phyloP scores from a whole-genome alignment of 176 grass and related monocot genomes.

The Cenchrus fungigraminus region DNA sequence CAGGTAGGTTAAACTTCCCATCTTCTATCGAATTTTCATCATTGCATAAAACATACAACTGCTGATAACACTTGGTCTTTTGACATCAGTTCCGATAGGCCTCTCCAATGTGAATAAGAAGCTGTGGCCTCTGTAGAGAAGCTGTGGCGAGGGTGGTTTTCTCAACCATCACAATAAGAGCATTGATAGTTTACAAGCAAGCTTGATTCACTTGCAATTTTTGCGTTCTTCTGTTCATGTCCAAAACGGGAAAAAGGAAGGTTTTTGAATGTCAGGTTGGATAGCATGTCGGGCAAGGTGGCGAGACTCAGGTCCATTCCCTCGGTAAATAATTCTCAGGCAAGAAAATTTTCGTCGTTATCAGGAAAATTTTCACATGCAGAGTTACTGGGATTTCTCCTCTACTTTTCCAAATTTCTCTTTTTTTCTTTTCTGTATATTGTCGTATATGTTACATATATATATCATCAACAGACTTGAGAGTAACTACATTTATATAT shows the following conservation, averaged over 20 bases:
- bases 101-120: constrained; percentile 62
- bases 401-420: constrained; percentile 29
- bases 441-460: constrained; percentile 52
- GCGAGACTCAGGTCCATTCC: constrained; percentile 44
- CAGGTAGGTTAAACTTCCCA: constrained; percentile 35
- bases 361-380: constrained; percentile 35
- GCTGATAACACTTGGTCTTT: constrained; percentile 16
- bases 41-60: not conserved
- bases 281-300: constrained; percentile 26
- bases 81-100: constrained; percentile 50
- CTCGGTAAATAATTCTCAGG: constrained; percentile 54
- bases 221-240: constrained; percentile 56
- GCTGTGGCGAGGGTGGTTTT: constrained; percentile 49
- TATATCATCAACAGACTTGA: constrained; percentile 52
- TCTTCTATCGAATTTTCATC: not conserved
- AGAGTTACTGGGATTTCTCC: constrained; percentile 53
- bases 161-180: constrained; percentile 67
- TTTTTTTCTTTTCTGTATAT: constrained; percentile 49
- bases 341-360: constrained; percentile 46
- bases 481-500: constrained; percentile 45
- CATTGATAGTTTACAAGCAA: constrained; percentile 72
- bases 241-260: constrained; percentile 47
- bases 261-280: constrained; percentile 55
- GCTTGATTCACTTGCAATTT: constrained; percentile 69
- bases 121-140: constrained; percentile 60